Conservation (phyloP, 306 rosid species). For the Quercus robur region DNA sequence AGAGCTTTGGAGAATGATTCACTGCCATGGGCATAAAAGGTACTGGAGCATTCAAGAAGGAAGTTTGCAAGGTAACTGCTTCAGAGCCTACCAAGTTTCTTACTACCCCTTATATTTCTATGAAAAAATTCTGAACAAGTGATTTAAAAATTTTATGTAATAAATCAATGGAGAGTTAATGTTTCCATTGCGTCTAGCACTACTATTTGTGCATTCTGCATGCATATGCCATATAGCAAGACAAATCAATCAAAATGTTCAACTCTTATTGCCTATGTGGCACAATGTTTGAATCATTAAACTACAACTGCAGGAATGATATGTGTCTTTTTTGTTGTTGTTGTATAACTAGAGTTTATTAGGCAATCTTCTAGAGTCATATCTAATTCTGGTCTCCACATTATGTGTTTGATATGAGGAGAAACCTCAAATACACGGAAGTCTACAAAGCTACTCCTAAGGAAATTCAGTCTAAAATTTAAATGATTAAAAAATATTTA, state of each 20-base stretch:
- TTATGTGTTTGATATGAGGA: not conserved
- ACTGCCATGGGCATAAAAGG: conserved; percentile 83
- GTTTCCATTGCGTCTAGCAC: not conserved
- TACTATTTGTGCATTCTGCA: no score
- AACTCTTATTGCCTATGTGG: not conserved
- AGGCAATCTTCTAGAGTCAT: not conserved
- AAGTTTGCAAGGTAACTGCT: conserved; percentile 93
- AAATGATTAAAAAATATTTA: not conserved
- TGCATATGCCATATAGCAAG: not conserved
- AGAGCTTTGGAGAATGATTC: conserved; percentile 74
- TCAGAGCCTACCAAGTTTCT: conserved; percentile 96
- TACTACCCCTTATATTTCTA: conserved; percentile 6
- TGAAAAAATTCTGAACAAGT: not conserved
- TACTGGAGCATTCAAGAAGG: conserved; percentile 78
- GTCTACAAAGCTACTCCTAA: no score
- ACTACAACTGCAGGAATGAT: not conserved
- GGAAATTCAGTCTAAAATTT: no score
- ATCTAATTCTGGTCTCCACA: not conserved
- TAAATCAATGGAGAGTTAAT: not conserved
- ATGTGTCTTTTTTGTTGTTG: not conserved
- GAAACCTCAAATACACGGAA: no score
- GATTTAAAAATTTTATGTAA: not conserved
- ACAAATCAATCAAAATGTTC: not conserved
- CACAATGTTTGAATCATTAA: not conserved
- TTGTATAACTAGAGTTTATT: no score